These are phyloP conservation scores for Triticum turgidum DNA, from an alignment of 176 grass and related monocot species.

Conservation along the genomic window DNA sequence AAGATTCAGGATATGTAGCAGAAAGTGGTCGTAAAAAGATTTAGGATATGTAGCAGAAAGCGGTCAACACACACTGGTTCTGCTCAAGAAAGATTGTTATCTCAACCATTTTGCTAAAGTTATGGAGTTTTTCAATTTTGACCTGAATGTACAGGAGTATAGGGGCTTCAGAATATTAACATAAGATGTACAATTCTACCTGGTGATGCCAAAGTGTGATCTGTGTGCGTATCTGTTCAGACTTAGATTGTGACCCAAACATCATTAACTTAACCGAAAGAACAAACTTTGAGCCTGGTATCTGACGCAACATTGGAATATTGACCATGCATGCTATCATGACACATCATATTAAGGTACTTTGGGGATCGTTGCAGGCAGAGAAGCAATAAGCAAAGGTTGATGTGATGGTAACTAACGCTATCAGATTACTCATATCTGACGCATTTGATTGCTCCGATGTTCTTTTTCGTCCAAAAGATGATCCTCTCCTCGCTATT, in stretches of 20 bases:
- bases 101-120: neutral
- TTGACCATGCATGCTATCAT: neutral
- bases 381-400: neutral
- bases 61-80: neutral
- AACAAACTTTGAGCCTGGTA: neutral
- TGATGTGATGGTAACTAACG: neutral
- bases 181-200: neutral
- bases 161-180: neutral
- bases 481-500: neutral
- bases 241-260: neutral
- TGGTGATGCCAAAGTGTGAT: neutral
- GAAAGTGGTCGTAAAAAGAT: neutral
- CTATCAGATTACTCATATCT: neutral
- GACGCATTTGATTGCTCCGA: neutral
- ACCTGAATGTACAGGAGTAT: neutral
- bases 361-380: neutral
- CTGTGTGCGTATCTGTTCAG: slow-evolving; percentile 1
- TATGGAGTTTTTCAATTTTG: slow-evolving; percentile 8
- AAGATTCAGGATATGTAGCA: neutral
- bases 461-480: neutral
- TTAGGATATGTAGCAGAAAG: neutral
- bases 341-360: neutral
- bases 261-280: neutral
- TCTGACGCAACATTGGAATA: neutral
- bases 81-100: slow-evolving; percentile 4